Evolutionary conservation across 352 stramenopile species (phyloP), one percentile per base, ranked within the genome.

Genomic region (Globisporangium iwayamae): DNA sequence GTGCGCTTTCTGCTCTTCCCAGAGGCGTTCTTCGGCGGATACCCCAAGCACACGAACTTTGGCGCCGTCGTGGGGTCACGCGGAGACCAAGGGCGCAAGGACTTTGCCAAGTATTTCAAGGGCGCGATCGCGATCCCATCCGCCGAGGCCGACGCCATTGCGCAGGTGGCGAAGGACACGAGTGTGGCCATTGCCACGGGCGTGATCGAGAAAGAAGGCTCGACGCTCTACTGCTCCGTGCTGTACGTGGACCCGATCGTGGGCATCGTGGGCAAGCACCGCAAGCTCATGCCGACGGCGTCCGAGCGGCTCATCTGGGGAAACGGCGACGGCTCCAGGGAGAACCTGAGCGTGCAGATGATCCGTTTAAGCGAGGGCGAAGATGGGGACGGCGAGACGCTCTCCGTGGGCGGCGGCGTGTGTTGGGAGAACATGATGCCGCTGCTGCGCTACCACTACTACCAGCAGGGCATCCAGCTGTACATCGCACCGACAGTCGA

Each of bases 361-460:
- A 48, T 72, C 20, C 41, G 52, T 3, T 32, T 72, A n/a, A 25
- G 30, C 11, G 50, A 8, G 8, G 62, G 51, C n/a, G 47, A 36
- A 18, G 47, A 18, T 20, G 22, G 25, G 25, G 25, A 34, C 4
- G 48, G 5, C 13, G 43, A 48, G 46, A 59, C 55, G 11, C 25
- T 72, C 16, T n/a, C 36, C 7, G 66, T 69, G 41, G 66, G 62
- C 39, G 66, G 62, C 14, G 66, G 60, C 30, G 57, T 72, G 32
- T 72, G 66, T 56, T 72, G 66, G 66, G 66, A 72, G 56, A 72
- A 69, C 62, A 69, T 72, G 62, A 72, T 72, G 66, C 66, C 66
- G 51, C 63, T 72, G 34, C 56, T 72, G 62, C 66, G 66, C 32
- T 72, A 69, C 56, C 51, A 63, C 62, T 64, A 68, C 56, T 72